A percentile compares a stretch with the other conserved stretches of the same genome.
These are phyloP conservation scores for Lathyrus sativus DNA, from an alignment of 306 rosid species.

Conservation along the genomic window DNA sequence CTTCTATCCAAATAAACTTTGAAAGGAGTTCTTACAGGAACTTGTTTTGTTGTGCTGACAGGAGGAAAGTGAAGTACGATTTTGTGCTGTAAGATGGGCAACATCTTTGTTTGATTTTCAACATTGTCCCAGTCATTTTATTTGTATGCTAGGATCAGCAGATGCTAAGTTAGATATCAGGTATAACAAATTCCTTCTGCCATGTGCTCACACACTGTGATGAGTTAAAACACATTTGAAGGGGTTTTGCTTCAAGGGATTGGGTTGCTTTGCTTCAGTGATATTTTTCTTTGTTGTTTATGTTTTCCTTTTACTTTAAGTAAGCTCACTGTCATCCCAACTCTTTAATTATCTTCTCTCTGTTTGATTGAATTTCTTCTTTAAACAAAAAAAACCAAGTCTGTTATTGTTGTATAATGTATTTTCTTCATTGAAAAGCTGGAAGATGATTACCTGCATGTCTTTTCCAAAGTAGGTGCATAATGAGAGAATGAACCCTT, in stretches of 20 bases:
- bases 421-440: slow-evolving; percentile 25
- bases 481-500: slow-evolving; percentile 14
- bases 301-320: slow-evolving; percentile 21
- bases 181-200: slow-evolving; percentile 47
- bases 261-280: slow-evolving; percentile 18
- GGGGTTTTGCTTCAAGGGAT: slow-evolving; percentile 26
- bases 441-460: slow-evolving; percentile 9
- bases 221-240: slow-evolving; percentile 11
- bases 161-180: slow-evolving; percentile 89
- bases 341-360: slow-evolving; percentile 6
- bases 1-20: slow-evolving; percentile 4
- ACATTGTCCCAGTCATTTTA: slow-evolving; percentile 88
- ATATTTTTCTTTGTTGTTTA: slow-evolving; percentile 23
- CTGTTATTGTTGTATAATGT: slow-evolving; percentile 6
- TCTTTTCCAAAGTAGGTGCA: slow-evolving; percentile 15
- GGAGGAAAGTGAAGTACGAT: slow-evolving; percentile 94
- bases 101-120: slow-evolving; percentile 77
- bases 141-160: slow-evolving; percentile 86
- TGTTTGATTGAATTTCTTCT: slow-evolving; percentile 23
- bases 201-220: slow-evolving; percentile 29
- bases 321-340: slow-evolving; percentile 4
- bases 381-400: background rate
- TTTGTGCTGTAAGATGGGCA: slow-evolving; percentile 90
- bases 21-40: slow-evolving; percentile 12
- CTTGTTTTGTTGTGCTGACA: slow-evolving; percentile 46